phyloP scores from a whole-genome alignment of 768 basidiomycete genomes.

The Chalciporus pseudorubinellus region DNA sequence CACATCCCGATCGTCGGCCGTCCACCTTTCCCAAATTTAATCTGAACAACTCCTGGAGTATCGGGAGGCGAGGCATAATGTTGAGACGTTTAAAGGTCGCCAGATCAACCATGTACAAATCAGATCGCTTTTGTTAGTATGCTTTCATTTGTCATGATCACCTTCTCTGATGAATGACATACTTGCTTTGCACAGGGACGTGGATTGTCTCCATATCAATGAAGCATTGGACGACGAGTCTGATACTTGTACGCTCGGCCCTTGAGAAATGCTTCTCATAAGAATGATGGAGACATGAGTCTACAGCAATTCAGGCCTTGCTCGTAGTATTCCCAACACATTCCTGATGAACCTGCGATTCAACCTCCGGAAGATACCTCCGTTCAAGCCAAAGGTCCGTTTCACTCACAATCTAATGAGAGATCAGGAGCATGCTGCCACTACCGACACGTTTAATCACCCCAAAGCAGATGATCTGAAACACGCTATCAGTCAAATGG shows the following conservation, averaged over 20 bases:
- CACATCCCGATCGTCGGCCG: too few species aligned
- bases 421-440: too few species aligned
- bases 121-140: slow-evolving; percentile 18
- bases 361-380: too few species aligned
- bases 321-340: too few species aligned
- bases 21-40: too few species aligned
- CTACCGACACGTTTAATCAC: too few species aligned
- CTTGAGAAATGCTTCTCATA: slow-evolving; percentile 26
- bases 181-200: slow-evolving; percentile 11
- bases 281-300: slow-evolving; percentile 23
- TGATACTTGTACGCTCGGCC: slow-evolving; percentile 27
- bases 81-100: not conserved
- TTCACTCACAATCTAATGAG: too few species aligned
- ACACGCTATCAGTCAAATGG: too few species aligned
- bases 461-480: too few species aligned
- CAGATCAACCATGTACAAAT: slow-evolving; percentile 13
- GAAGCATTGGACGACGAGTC: slow-evolving; percentile 25
- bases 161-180: not conserved
- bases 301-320: slow-evolving; percentile 1
- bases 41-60: too few species aligned
- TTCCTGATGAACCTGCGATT: too few species aligned
- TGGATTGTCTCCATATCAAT: slow-evolving; percentile 22
- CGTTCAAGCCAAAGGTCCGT: too few species aligned
- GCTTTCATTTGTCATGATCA: not conserved
- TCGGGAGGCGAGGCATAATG: slow-evolving; percentile 6